Evolutionary conservation across 2,329 filamentous ascomycete species (phyloP).

Genomic region (Exophiala mesophila): DNA sequence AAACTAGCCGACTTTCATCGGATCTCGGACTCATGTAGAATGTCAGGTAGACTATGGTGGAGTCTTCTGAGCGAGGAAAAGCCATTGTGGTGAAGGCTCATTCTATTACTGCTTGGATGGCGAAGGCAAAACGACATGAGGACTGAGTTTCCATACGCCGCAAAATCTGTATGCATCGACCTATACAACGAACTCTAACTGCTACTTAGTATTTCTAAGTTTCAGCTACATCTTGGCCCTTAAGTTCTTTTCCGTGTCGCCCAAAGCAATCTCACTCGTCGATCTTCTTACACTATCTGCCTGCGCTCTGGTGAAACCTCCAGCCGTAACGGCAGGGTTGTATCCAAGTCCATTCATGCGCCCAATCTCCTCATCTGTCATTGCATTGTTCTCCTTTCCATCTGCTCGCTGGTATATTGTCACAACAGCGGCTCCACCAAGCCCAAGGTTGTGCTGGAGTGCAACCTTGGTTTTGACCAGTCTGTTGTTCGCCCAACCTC

Average conservation of each 20-base stretch:
- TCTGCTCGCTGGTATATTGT: conserved; percentile 84
- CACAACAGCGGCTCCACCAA: conserved; percentile 84
- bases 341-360: conserved; percentile 70
- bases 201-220: too few species aligned
- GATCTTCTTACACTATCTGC: conserved; percentile 29
- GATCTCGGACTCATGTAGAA: too few species aligned
- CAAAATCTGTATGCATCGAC: too few species aligned
- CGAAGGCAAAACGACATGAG: too few species aligned
- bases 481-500: conserved; percentile 93
- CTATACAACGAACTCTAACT: too few species aligned
- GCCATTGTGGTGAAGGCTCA: too few species aligned
- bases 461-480: conserved; percentile 63
- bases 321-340: conserved; percentile 84
- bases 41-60: too few species aligned
- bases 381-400: conserved; percentile 52
- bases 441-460: conserved; percentile 85
- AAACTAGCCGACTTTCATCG: too few species aligned
- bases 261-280: not conserved
- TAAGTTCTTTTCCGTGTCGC: not conserved
- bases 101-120: too few species aligned
- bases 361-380: conserved; percentile 62
- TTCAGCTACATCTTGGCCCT: conserved; percentile 1
- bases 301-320: conserved; percentile 78
- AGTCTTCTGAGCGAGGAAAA: too few species aligned
- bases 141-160: too few species aligned